phyloP scores from a whole-genome alignment of 345 rosid species.

The Tarenaya hassleriana region DNA sequence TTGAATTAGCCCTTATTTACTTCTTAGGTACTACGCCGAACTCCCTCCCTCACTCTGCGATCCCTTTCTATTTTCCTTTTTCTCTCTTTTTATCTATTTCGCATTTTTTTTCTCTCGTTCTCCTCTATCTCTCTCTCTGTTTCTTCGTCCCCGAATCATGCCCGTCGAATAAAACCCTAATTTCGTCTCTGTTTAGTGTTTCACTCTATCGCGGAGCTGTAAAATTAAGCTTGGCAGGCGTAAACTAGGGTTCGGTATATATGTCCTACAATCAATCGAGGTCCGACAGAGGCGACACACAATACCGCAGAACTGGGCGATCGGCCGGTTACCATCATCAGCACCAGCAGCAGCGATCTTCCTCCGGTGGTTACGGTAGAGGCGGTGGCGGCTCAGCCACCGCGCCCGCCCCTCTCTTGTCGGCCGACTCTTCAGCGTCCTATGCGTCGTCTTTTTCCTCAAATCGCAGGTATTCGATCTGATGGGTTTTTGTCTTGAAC shows the following conservation, averaged over 20 bases:
- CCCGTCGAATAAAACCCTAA: conserved; percentile 75
- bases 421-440: conserved; percentile 30
- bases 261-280: conserved; percentile 98
- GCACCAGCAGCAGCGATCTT: conserved; percentile 53
- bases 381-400: conserved; percentile 75
- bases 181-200: conserved; percentile 32
- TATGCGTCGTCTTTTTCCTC: conserved; percentile 24
- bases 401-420: conserved; percentile 62
- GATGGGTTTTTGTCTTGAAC: not conserved
- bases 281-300: conserved; percentile 70
- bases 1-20: not conserved
- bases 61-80: conserved; percentile 1
- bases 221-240: conserved; percentile 23
- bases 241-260: conserved; percentile 38
- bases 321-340: conserved; percentile 59
- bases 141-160: conserved; percentile 33
- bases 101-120: not conserved
- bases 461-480: conserved; percentile 49
- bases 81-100: not conserved
- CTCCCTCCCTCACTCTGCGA: conserved; percentile 8
- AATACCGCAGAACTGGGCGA: conserved; percentile 67
- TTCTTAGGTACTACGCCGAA: not conserved
- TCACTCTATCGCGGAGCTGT: conserved; percentile 23
- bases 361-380: conserved; percentile 57
- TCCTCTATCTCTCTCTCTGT: conserved; percentile 8